phyloP scores from a whole-genome alignment of 352 stramenopile genomes.

The Pythium diclinum region DNA sequence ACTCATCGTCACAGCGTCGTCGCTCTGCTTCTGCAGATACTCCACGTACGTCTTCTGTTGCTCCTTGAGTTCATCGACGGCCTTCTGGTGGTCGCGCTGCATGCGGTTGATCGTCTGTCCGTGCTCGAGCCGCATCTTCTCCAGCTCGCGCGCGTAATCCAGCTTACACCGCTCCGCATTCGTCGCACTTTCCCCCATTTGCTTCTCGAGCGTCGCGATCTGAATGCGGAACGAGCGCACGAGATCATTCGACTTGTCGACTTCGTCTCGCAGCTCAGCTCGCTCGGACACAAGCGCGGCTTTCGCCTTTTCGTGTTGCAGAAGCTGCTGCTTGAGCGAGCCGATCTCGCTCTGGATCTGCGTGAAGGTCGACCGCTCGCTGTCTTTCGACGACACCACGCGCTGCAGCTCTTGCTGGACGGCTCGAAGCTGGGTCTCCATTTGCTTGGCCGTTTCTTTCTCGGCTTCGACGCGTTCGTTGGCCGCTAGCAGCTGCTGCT shows the following conservation, averaged over 20 bases:
- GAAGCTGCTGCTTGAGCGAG: constrained; percentile 52
- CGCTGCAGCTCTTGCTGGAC: constrained; percentile 48
- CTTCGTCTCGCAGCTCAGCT: constrained; percentile 35
- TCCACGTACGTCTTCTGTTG: constrained; percentile 46
- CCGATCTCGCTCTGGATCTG: constrained; percentile 52
- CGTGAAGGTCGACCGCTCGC: constrained; percentile 31
- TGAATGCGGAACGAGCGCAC: constrained; percentile 34
- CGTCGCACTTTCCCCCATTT: constrained; percentile 32
- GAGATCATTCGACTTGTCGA: constrained; percentile 33
- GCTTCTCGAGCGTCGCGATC: constrained; percentile 37
- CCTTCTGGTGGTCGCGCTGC: constrained; percentile 40
- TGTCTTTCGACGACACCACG: constrained; percentile 33
- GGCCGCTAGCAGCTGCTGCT: constrained; percentile 45
- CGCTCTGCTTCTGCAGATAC: constrained; percentile 46
- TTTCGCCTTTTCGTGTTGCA: constrained; percentile 44
- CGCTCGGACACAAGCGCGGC: constrained; percentile 39
- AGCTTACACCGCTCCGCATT: constrained; percentile 41
- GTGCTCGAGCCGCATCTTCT: constrained; percentile 43
- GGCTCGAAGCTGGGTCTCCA: constrained; percentile 44
- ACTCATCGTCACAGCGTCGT: constrained; percentile 22
- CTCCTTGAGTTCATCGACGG: constrained; percentile 41
- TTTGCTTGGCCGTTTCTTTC: constrained; percentile 30
- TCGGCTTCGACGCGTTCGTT: constrained; percentile 44
- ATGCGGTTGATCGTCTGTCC: constrained; percentile 36
- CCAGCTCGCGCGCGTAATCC: constrained; percentile 44